Conservation (phyloP, 257 asterid species). For the Plantago major region DNA sequence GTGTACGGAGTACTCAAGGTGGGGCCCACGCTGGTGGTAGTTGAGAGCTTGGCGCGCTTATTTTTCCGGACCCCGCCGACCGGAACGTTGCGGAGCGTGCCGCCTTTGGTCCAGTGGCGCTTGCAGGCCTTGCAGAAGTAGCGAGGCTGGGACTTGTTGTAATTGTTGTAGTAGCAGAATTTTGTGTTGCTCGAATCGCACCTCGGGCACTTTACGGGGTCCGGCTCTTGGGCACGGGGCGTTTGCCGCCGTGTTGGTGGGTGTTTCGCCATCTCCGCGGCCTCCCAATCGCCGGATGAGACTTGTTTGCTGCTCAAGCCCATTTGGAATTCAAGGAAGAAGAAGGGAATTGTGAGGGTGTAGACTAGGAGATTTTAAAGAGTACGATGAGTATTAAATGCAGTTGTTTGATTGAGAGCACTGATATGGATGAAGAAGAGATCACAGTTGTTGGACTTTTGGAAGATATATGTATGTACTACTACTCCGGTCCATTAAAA, state of each 20-base stretch:
- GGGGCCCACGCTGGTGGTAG: not conserved
- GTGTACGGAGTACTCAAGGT: not conserved
- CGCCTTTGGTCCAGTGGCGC: constrained; percentile 32
- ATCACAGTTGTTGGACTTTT: not conserved
- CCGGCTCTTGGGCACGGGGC: constrained; percentile 12
- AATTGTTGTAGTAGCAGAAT: constrained; percentile 28
- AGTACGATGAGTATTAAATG: constrained; percentile 26
- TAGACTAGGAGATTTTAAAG: not conserved
- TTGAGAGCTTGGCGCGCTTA: constrained; percentile 16
- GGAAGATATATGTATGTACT: constrained; percentile 1
- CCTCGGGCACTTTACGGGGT: constrained; percentile 26
- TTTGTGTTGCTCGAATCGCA: constrained; percentile 24
- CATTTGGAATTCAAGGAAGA: constrained; percentile 23
- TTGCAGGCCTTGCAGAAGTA: constrained; percentile 29
- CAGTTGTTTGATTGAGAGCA: not conserved
- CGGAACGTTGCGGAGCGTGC: constrained; percentile 28
- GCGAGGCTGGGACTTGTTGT: constrained; percentile 33
- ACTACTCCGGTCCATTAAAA: no score
- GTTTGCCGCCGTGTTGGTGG: constrained; percentile 8
- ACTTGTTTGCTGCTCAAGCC: constrained; percentile 32
- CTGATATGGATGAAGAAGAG: not conserved
- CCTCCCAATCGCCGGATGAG: constrained; percentile 13
- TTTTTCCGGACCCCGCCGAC: constrained; percentile 24
- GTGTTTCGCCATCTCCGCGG: constrained; percentile 19
- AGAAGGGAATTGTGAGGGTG: not conserved